A percentile compares a stretch with the other conserved stretches of the same genome.
Evolutionary conservation across 148 eudicot species (phyloP).

Genomic region (Drosera capensis): DNA sequence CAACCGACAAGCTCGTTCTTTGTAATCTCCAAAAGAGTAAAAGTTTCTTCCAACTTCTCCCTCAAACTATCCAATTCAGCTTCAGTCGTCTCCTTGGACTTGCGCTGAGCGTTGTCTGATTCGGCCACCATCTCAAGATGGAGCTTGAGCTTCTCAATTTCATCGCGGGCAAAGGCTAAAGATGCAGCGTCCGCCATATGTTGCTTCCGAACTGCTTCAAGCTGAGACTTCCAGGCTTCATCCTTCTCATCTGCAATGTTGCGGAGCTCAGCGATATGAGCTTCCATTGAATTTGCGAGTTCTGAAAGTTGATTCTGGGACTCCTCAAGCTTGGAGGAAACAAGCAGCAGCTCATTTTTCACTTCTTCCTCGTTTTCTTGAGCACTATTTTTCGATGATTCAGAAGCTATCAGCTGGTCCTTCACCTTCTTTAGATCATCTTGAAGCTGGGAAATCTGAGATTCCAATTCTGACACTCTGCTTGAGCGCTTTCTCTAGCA

Average conservation of each 20-base stretch:
- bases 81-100: slow-evolving; percentile 20
- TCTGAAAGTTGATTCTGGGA: slow-evolving; percentile 41
- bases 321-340: slow-evolving; percentile 49
- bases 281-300: slow-evolving; percentile 22
- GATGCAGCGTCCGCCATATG: slow-evolving; percentile 24
- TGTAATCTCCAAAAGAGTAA: slow-evolving; percentile 39
- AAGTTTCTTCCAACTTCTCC: slow-evolving; percentile 38
- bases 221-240: slow-evolving; percentile 22
- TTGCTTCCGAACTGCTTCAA: slow-evolving; percentile 23
- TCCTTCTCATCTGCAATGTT: slow-evolving; percentile 22
- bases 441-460: slow-evolving; percentile 69
- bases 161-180: slow-evolving; percentile 38
- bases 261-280: slow-evolving; percentile 13
- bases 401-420: slow-evolving; percentile 44
- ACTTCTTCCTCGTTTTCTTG: slow-evolving; percentile 46
- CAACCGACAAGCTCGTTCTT: slow-evolving; percentile 36
- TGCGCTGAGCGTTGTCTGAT: slow-evolving; percentile 22
- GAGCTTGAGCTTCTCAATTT: slow-evolving; percentile 37
- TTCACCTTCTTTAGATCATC: slow-evolving; percentile 53
- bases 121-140: slow-evolving; percentile 36
- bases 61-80: slow-evolving; percentile 38
- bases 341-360: slow-evolving; percentile 35
- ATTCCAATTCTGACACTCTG: slow-evolving; percentile 54
- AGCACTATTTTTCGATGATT: slow-evolving; percentile 45
- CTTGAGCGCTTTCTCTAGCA: slow-evolving; percentile 57